Evolutionary conservation across 768 basidiomycete genomes (phyloP).

Genomic region (Russula sp.): DNA sequence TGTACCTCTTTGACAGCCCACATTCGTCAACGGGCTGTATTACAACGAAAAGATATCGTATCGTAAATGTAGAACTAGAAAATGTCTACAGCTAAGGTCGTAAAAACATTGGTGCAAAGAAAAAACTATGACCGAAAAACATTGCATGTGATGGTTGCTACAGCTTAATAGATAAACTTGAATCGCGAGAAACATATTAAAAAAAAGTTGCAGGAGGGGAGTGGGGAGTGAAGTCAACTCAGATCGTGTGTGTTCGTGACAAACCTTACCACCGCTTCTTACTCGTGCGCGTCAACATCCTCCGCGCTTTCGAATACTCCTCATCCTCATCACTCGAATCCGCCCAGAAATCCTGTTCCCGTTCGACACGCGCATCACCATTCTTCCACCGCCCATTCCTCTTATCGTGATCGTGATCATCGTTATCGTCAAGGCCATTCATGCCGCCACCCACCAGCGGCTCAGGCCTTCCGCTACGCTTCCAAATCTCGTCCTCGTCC

Average conservation of each 20-base stretch:
- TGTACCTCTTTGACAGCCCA: no score
- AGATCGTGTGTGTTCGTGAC: not conserved
- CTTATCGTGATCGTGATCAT: conserved; percentile 30
- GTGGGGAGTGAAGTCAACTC: not conserved
- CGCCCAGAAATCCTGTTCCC: conserved; percentile 53
- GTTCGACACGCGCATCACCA: not conserved
- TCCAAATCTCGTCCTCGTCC: conserved; percentile 35
- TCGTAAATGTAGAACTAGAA: no score
- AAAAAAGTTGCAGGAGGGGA: no score
- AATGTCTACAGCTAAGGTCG: no score
- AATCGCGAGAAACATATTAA: not conserved
- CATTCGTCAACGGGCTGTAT: no score
- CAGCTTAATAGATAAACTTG: not conserved
- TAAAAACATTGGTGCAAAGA: not conserved
- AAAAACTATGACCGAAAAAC: not conserved
- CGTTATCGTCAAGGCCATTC: not conserved
- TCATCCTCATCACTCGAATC: conserved; percentile 75
- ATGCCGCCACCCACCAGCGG: no score
- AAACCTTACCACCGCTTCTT: conserved; percentile 39
- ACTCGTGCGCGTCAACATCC: conserved; percentile 47
- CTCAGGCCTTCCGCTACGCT: conserved; percentile 18
- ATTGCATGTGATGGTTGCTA: not conserved
- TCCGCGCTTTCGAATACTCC: conserved; percentile 58
- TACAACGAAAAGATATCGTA: conserved; percentile 7
- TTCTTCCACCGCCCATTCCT: conserved; percentile 25